Evolutionary conservation across 2,329 filamentous ascomycete genomes (phyloP), one percentile per base, ranked within the genome.

Genomic region (Leptographium flavum): DNA sequence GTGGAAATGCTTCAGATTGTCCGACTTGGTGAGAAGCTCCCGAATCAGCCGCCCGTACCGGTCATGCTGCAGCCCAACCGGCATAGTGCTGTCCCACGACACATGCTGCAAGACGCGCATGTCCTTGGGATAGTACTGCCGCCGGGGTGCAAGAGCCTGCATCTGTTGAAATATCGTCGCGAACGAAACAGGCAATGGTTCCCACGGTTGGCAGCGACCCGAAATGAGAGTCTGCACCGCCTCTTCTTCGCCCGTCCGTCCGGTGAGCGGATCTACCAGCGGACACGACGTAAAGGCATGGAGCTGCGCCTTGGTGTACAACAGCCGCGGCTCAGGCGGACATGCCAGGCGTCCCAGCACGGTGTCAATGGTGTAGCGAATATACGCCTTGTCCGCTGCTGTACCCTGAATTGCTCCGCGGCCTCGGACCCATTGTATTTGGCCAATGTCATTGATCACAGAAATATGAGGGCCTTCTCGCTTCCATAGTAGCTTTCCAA

Each of bases 241-340:
- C 55, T 81, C 76, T 53, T 83, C 79, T 0, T 67, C 70, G 0
- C 80, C 80, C 0, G 76, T 82, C 0, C 68, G 63, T 0, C 66
- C 60, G 0, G 77, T 82, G 0, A 83, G 62, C 0, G 63, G 58
- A 53, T 83, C 80, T 0, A 73, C 69, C 0, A 82, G 31, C 0
- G 69, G 52, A 28, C 70, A 74, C 0, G 78, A 79, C 0, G 79
- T 83, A 5, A 68, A 58, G 0, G 78, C 79, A 53, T 84, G 79
- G 1, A 77, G 56, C 4, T 68, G 57, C 0, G 76, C 76, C 52
- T 78, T 81, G 1, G 61, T 61, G 45, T 77, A 79, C 0, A 76
- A 58, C 0, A 78, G 57, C 0, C 55, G 55, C 0, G 73, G 73
- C 39, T 82, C 78, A 0, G 72, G 60, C 0, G 77, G 64, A 32